Evolutionary conservation across 345 rosid genomes (phyloP).

Genomic region (Boechera stricta): DNA sequence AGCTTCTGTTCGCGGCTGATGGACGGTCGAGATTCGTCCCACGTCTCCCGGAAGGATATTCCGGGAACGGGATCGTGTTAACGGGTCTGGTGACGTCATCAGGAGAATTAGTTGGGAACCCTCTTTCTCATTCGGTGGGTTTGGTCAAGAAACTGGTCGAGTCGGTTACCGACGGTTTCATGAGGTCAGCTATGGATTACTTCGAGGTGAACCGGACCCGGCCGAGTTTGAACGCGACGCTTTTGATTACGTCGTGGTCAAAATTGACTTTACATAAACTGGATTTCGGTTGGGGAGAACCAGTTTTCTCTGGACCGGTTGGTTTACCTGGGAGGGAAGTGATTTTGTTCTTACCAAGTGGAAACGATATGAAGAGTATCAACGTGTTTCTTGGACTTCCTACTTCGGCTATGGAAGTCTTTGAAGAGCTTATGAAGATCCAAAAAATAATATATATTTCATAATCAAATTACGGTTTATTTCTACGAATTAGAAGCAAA

Average conservation of each 20-base stretch:
- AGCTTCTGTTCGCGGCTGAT: conserved; percentile 83
- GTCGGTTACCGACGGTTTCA: conserved; percentile 63
- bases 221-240: conserved; percentile 72
- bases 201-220: conserved; percentile 71
- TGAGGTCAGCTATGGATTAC: conserved; percentile 81
- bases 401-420: conserved; percentile 69
- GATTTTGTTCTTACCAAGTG: conserved; percentile 66
- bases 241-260: conserved; percentile 80
- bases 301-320: conserved; percentile 69
- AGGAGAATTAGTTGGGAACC: conserved; percentile 62
- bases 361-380: conserved; percentile 53
- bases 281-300: conserved; percentile 88
- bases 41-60: conserved; percentile 65
- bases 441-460: neutral
- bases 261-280: conserved; percentile 65
- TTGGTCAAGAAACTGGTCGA: conserved; percentile 63
- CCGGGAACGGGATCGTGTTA: conserved; percentile 74
- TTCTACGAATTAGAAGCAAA: neutral
- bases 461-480: neutral
- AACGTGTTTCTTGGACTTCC: conserved; percentile 82
- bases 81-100: conserved; percentile 62
- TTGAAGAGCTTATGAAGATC: conserved; percentile 58
- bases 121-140: conserved; percentile 56
- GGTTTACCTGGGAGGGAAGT: conserved; percentile 82
- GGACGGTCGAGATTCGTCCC: conserved; percentile 73